These are phyloP conservation scores for Populus euphratica DNA, from an alignment of 345 rosid genomes.

Conservation along the genomic window DNA sequence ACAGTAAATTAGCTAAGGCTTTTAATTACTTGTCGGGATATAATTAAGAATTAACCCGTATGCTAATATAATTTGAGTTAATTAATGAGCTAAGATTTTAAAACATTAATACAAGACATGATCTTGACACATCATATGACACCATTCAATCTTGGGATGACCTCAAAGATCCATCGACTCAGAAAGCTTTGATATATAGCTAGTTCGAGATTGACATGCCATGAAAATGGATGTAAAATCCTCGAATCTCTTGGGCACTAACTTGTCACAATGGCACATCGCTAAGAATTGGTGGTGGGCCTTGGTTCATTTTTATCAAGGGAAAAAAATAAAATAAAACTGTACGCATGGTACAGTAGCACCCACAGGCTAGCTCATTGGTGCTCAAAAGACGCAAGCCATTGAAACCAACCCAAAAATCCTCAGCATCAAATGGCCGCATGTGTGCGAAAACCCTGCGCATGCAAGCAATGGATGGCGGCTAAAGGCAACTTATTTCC, in stretches of 20 bases:
- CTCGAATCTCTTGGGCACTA: conserved; percentile 24
- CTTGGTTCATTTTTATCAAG: conserved; percentile 24
- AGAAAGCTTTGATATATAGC: not conserved
- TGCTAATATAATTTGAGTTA: too few relatives aligned
- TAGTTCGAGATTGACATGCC: conserved; percentile 11
- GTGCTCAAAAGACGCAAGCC: conserved; percentile 13
- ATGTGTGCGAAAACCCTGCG: conserved; percentile 43
- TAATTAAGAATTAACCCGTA: too few relatives aligned
- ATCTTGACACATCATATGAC: not conserved
- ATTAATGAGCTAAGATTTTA: too few relatives aligned
- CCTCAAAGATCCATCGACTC: not conserved
- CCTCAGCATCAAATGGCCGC: conserved; percentile 16
- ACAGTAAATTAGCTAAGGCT: too few relatives aligned
- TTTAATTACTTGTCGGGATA: too few relatives aligned
- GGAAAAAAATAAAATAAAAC: conserved; percentile 2
- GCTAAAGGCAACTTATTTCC: conserved; percentile 41
- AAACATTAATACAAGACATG: not conserved
- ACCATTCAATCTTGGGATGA: conserved; percentile 4
- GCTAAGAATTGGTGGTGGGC: conserved; percentile 34
- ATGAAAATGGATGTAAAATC: conserved; percentile 15
- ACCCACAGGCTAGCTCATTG: conserved; percentile 40
- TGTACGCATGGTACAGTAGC: conserved; percentile 89
- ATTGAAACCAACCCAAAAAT: not conserved
- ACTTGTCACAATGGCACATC: conserved; percentile 19
- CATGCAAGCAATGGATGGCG: conserved; percentile 56